Evolutionary conservation across 352 stramenopile species (phyloP).

Genomic region (Phytophthora fragariaefolia): DNA sequence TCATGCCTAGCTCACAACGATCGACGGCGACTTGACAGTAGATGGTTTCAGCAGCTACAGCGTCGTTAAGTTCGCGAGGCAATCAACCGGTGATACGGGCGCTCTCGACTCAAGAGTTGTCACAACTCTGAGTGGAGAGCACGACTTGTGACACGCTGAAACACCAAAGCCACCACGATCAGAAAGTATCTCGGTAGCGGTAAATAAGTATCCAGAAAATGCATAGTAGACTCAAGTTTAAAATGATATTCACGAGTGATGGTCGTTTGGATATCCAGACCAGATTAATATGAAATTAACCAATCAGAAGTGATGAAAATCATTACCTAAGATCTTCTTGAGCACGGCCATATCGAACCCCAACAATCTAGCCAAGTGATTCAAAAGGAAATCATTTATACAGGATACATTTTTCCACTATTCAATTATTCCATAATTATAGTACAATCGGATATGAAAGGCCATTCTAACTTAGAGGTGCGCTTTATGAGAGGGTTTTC

Average conservation of each 20-base stretch:
- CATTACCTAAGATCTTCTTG: conserved; percentile 8
- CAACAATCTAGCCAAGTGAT: too few species aligned
- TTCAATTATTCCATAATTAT: too few species aligned
- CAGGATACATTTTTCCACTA: too few species aligned
- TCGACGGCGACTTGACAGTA: too few species aligned
- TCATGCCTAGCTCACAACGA: too few species aligned
- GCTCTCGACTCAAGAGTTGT: too few species aligned
- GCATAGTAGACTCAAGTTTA: conserved; percentile 18
- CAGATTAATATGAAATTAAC: conserved; percentile 28
- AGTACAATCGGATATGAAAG: too few species aligned
- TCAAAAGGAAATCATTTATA: too few species aligned
- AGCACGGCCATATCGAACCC: conserved; percentile 4
- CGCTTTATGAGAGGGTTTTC: too few species aligned
- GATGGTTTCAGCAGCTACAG: too few species aligned
- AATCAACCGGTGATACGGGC: not conserved
- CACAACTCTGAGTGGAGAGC: too few species aligned
- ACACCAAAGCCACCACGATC: conserved; percentile 7
- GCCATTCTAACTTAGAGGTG: too few species aligned
- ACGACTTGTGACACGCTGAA: conserved; percentile 31
- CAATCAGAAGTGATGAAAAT: conserved; percentile 9
- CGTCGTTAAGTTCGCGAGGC: not conserved
- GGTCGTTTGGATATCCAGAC: conserved; percentile 22
- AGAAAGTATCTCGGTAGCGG: not conserved
- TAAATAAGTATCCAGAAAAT: conserved; percentile 29
- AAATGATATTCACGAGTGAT: conserved; percentile 41